These are phyloP conservation scores for Parietaria judaica DNA, from an alignment of 306 rosid genomes.

Conservation along the genomic window DNA sequence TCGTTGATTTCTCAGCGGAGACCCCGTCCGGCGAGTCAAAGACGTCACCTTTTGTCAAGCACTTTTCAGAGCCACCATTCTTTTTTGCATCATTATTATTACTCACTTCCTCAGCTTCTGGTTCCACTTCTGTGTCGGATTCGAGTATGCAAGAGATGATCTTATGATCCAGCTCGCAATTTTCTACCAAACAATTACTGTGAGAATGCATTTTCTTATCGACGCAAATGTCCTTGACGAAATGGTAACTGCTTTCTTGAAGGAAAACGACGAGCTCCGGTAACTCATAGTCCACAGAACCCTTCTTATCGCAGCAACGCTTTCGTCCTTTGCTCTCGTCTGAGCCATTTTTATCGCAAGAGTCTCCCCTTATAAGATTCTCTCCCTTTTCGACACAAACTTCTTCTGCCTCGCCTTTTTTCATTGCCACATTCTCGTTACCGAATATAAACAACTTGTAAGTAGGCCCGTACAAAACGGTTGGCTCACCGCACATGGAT, in stretches of 20 bases:
- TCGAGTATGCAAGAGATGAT: slow-evolving; percentile 15
- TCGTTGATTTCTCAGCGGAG: slow-evolving; percentile 16
- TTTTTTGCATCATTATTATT: slow-evolving; percentile 17
- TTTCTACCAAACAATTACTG: slow-evolving; percentile 17
- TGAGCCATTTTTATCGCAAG: slow-evolving; percentile 7
- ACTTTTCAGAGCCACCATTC: slow-evolving; percentile 15
- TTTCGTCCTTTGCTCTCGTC: slow-evolving; percentile 19
- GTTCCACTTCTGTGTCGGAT: slow-evolving; percentile 19
- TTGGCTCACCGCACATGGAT: slow-evolving; percentile 22
- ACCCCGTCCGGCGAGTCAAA: slow-evolving; percentile 8
- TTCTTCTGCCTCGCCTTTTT: slow-evolving; percentile 4
- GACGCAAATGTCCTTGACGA: slow-evolving; percentile 44
- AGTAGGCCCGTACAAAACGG: slow-evolving; percentile 17
- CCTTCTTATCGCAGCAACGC: slow-evolving; percentile 14
- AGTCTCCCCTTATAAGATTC: not conserved
- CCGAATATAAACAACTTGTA: slow-evolving; percentile 27
- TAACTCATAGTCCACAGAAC: slow-evolving; percentile 33
- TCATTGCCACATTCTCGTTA: slow-evolving; percentile 12
- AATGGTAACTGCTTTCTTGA: slow-evolving; percentile 52
- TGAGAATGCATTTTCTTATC: slow-evolving; percentile 23
- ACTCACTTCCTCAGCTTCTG: slow-evolving; percentile 6
- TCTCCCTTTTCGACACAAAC: too few species aligned
- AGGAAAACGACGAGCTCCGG: slow-evolving; percentile 72
- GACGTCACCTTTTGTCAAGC: slow-evolving; percentile 24
- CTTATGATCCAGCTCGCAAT: slow-evolving; percentile 24